Percentiles rank a stretch among this genome's conserved stretches.
These are phyloP conservation scores for Chondrostereum purpureum DNA, from an alignment of 1,284 basidiomycete genomes.

Conservation along the genomic window DNA sequence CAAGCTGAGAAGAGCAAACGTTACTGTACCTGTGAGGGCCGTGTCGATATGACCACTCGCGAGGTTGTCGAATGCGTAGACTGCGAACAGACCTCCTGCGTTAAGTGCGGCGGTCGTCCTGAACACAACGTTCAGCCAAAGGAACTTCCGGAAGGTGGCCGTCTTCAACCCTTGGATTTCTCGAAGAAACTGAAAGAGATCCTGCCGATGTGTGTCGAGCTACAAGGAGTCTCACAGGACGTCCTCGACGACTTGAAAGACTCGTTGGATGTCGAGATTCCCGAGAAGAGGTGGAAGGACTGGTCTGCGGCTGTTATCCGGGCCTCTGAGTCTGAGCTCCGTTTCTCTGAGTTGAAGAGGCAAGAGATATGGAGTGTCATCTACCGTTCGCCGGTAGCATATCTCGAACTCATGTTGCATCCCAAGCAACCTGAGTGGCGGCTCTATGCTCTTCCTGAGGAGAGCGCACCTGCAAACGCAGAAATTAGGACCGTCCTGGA, in stretches of 20 bases:
- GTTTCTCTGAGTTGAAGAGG: constrained; percentile 82
- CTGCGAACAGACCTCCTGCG: constrained; percentile 79
- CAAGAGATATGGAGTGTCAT: constrained; percentile 84
- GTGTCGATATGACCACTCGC: constrained; percentile 69
- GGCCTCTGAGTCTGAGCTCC: constrained; percentile 60
- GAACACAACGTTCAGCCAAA: constrained; percentile 70
- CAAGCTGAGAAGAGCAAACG: constrained; percentile 70
- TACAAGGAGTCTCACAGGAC: constrained; percentile 47
- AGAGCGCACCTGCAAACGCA: constrained; percentile 71
- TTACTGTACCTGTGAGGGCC: constrained; percentile 86
- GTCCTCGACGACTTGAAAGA: constrained; percentile 51
- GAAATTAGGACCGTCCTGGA: constrained; percentile 72
- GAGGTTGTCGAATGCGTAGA: constrained; percentile 67
- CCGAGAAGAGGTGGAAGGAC: constrained; percentile 49
- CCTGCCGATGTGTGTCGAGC: constrained; percentile 80
- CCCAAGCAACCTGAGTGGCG: constrained; percentile 82
- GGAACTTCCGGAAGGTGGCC: constrained; percentile 40
- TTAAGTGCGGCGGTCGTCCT: constrained; percentile 83
- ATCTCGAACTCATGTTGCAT: constrained; percentile 74
- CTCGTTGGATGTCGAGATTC: constrained; percentile 35
- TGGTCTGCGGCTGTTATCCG: constrained; percentile 70
- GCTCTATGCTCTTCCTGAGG: constrained; percentile 67
- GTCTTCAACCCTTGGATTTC: constrained; percentile 68
- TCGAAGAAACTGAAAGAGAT: constrained; percentile 70
- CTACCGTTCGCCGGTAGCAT: constrained; percentile 69